Evolutionary conservation across 2,329 filamentous ascomycete genomes (phyloP).

Genomic region (Verruconis gallopava): DNA sequence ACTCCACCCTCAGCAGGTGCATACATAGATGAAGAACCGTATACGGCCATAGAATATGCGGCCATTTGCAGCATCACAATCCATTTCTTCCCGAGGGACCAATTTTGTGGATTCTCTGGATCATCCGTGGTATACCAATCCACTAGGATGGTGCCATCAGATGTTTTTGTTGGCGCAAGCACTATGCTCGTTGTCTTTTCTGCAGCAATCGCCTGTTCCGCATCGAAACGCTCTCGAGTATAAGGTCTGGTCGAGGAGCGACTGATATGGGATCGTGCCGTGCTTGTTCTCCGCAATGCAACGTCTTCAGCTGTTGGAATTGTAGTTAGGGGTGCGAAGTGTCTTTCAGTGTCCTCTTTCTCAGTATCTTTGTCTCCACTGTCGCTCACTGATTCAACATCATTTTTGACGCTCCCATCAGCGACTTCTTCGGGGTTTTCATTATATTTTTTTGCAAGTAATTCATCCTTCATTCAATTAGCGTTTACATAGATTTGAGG

Average conservation of each 20-base stretch:
- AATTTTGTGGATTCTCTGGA: background rate
- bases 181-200: conserved; percentile 37
- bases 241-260: conserved; percentile 11
- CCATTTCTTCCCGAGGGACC: background rate
- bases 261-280: background rate
- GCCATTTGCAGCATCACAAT: background rate
- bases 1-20: conserved; percentile 31
- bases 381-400: background rate
- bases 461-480: background rate
- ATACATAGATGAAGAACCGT: conserved; percentile 40
- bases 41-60: conserved; percentile 35
- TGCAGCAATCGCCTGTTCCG: conserved; percentile 24
- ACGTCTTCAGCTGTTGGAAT: background rate
- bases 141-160: conserved; percentile 40
- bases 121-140: conserved; percentile 24
- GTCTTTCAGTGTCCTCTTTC: background rate
- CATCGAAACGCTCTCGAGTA: conserved; percentile 23
- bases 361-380: background rate
- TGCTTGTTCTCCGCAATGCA: background rate
- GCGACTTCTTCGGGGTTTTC: background rate
- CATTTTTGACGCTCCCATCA: background rate
- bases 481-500: background rate
- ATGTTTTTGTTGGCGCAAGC: conserved; percentile 36
- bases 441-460: background rate
- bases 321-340: background rate